These are phyloP conservation scores for Chlorella ohadii DNA, from an alignment of 139 green algal genomes.

Conservation along the genomic window DNA sequence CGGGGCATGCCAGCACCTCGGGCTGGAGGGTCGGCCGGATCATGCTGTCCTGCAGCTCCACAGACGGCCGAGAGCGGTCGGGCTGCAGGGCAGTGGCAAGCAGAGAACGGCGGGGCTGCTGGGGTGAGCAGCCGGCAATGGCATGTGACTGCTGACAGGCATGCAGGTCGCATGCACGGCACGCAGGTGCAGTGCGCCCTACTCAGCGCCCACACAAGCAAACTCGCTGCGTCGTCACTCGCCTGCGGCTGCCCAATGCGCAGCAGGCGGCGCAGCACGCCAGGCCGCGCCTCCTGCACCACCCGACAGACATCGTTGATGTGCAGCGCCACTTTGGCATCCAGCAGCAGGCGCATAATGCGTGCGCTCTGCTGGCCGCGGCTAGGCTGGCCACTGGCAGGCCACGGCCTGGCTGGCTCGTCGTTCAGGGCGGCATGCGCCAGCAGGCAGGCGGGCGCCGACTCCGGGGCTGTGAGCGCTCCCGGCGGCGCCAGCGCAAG, in stretches of 20 bases:
- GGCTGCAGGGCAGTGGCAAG: not conserved
- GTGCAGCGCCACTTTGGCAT: not conserved
- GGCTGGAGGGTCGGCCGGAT: no score
- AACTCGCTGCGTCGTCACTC: no score
- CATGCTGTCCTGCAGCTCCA: no score
- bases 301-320: not conserved
- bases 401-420: not conserved
- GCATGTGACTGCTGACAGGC: no score
- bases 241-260: not conserved
- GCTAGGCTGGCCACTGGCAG: not conserved
- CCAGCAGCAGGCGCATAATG: not conserved
- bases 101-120: not conserved
- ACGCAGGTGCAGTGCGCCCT: not conserved
- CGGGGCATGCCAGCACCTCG: no score
- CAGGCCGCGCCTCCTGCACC: not conserved
- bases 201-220: no score
- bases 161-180: no score
- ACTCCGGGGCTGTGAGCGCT: not conserved
- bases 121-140: no score
- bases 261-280: not conserved
- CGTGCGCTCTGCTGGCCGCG: no score
- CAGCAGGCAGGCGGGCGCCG: not conserved
- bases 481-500: not conserved
- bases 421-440: not conserved
- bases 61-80: no score